Evolutionary conservation across 2,329 filamentous ascomycete genomes (phyloP).

Genomic region (Botryotinia convoluta): DNA sequence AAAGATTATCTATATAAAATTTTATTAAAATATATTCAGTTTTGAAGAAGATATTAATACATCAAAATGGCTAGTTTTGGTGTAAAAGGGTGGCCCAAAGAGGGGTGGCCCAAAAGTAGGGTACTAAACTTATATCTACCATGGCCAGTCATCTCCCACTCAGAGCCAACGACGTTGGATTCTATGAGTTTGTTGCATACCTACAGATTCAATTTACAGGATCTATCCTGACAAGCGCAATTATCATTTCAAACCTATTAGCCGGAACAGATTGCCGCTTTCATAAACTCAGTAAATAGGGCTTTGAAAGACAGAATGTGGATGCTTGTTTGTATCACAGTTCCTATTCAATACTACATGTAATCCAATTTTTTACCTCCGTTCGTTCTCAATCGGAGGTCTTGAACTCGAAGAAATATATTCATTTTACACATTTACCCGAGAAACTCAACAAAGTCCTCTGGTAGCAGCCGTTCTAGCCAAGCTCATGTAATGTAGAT

Average conservation of each 20-base stretch:
- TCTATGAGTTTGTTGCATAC: background rate
- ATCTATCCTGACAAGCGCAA: background rate
- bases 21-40: too few species aligned
- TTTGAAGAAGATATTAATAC: too few species aligned
- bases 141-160: too few species aligned
- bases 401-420: background rate
- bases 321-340: background rate
- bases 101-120: too few species aligned
- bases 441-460: background rate
- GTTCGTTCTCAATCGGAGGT: background rate
- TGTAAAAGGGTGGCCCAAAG: too few species aligned
- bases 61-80: too few species aligned
- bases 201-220: background rate
- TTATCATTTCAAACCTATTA: background rate
- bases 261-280: background rate
- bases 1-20: too few species aligned
- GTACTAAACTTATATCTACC: background rate
- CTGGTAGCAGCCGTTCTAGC: accelerated
- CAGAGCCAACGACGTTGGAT: too few species aligned
- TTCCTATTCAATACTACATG: background rate
- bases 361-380: background rate
- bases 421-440: background rate
- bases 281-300: background rate
- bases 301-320: background rate
- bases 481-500: background rate